Percentiles rank a stretch among this genome's conserved stretches.
phyloP scores from a whole-genome alignment of 805 yeast species.

The Grigorovia yakushimaensis region DNA sequence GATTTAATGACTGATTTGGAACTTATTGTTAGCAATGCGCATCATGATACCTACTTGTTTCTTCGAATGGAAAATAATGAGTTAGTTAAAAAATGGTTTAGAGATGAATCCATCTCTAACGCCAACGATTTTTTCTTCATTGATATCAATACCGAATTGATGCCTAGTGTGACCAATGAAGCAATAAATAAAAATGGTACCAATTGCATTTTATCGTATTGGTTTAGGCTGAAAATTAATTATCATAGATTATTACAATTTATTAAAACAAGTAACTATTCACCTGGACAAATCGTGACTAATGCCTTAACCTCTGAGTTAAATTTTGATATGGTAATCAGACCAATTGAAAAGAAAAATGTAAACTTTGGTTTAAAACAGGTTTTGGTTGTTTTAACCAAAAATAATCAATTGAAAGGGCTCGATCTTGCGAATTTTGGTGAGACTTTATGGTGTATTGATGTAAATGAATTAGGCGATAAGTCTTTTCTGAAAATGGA shows the following conservation, averaged over 20 bases:
- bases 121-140: conserved; percentile 28
- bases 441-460: conserved; percentile 31
- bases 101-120: conserved; percentile 36
- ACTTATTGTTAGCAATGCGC: conserved; percentile 8
- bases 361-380: conserved; percentile 40
- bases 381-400: conserved; percentile 33
- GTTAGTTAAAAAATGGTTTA: conserved; percentile 28
- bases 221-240: conserved; percentile 19
- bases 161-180: conserved; percentile 13
- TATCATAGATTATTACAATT: conserved; percentile 12
- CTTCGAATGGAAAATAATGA: conserved; percentile 17
- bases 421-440: conserved; percentile 34
- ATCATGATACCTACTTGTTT: conserved; percentile 9
- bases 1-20: conserved; percentile 8
- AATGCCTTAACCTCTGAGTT: conserved; percentile 9
- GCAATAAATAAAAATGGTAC: conserved; percentile 11
- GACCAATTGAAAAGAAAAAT: conserved; percentile 9
- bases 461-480: background rate
- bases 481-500: conserved; percentile 18
- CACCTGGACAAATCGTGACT: conserved; percentile 17
- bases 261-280: conserved; percentile 11
- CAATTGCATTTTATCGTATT: conserved; percentile 19
- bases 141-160: conserved; percentile 11
- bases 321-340: conserved; percentile 8
- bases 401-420: conserved; percentile 35